These are phyloP conservation scores for Backusella tarrabulga DNA, from an alignment of 192 early-diverging fungal species.

Conservation along the genomic window DNA sequence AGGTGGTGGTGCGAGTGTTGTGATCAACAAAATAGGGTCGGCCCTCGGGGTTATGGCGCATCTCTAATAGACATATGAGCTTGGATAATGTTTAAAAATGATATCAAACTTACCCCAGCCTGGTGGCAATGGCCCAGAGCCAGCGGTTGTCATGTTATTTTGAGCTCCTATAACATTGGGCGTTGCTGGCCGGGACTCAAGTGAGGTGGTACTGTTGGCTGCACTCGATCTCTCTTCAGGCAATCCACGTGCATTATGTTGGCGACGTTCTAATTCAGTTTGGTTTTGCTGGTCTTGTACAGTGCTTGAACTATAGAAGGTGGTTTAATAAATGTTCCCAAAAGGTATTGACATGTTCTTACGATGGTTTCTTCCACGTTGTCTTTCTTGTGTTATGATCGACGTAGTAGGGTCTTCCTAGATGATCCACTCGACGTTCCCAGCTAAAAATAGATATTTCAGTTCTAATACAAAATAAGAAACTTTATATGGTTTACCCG, in stretches of 20 bases:
- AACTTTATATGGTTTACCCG: not conserved
- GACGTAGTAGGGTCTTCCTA: slow-evolving; percentile 95
- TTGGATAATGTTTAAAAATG: slow-evolving; percentile 43
- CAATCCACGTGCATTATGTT: slow-evolving; percentile 78
- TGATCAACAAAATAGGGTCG: slow-evolving; percentile 92
- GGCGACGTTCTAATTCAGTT: slow-evolving; percentile 70
- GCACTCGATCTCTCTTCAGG: slow-evolving; percentile 55
- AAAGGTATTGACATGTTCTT: not conserved
- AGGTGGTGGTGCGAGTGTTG: slow-evolving; percentile 85
- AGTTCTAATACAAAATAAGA: slow-evolving; percentile 64
- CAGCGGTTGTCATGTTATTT: slow-evolving; percentile 48
- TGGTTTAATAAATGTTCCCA: not conserved
- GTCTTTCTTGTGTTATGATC: slow-evolving; percentile 94
- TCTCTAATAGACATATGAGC: slow-evolving; percentile 80
- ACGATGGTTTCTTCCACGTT: slow-evolving; percentile 77
- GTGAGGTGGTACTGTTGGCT: slow-evolving; percentile 12
- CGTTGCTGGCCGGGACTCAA: slow-evolving; percentile 44
- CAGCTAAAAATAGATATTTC: slow-evolving; percentile 61
- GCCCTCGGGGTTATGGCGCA: slow-evolving; percentile 32
- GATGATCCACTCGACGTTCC: slow-evolving; percentile 92
- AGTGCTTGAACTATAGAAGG: slow-evolving; percentile 27
- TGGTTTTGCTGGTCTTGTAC: slow-evolving; percentile 47
- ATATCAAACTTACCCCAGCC: slow-evolving; percentile 71
- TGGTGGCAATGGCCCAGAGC: slow-evolving; percentile 71
- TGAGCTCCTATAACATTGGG: slow-evolving; percentile 47